Conservation (phyloP, 2,329 filamentous ascomycete genomes). For the Aspergillus ibericus region DNA sequence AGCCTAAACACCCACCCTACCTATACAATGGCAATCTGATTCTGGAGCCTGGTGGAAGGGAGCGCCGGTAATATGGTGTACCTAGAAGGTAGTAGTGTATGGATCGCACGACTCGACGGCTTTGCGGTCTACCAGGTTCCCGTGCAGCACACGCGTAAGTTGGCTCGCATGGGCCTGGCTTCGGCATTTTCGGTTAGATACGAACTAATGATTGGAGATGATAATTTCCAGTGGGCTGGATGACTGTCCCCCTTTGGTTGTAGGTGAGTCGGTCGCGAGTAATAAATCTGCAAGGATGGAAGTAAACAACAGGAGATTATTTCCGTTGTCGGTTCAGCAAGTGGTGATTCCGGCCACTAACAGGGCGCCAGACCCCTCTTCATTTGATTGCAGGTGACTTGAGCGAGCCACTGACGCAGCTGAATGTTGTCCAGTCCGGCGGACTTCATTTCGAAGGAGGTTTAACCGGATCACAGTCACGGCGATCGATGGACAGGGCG, state of each 20-base stretch:
- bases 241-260: neutral
- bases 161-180: neutral
- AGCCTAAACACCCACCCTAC: neutral
- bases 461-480: neutral
- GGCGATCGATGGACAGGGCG: neutral
- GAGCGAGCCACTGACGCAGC: conserved; percentile 5
- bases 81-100: neutral
- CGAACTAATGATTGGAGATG: neutral
- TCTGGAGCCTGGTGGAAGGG: neutral
- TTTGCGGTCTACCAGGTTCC: neutral
- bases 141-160: neutral
- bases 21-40: neutral
- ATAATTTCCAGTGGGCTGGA: neutral
- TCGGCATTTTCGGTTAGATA: neutral
- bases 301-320: conserved; percentile 1
- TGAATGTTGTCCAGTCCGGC: neutral
- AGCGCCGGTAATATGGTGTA: neutral
- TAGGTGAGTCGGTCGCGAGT: neutral
- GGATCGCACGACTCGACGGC: neutral
- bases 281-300: neutral
- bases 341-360: neutral
- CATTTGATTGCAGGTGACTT: neutral
- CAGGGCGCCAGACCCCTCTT: neutral
- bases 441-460: neutral
- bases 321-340: neutral